Base-by-base conservation (phyloP, 2,329 filamentous ascomycete species). In the Exutisphaerella laricina region DNA sequence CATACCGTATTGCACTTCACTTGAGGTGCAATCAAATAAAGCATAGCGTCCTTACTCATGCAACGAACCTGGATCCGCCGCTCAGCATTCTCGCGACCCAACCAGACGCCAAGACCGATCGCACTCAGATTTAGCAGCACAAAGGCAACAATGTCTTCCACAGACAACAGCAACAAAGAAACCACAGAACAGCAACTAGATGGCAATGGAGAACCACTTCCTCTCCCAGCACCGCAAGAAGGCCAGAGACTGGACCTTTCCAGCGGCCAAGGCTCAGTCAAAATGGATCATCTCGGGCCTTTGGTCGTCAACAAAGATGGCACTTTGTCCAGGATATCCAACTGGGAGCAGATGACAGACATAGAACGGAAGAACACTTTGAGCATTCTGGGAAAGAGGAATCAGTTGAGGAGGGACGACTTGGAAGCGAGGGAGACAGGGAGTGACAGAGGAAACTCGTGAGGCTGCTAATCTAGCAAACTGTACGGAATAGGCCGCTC, bases 231-330 rank as follows among this genome's bases (percentile, higher is more conserved):
- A 1, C 42, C 54, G 3, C 49, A 58, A 1, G 44, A 32, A 25
- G 35, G 42, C 53, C 72, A 41, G 6, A 53, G 56, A 40, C 54
- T 68, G 32, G 58, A 65, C 39, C 56, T 68, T 40, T 57, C 56
- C 41, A 57, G 47, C 28, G 60, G 58, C 4, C 48, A 54, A 35
- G 59, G 55, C 10, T 60, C 61, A 1, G 71, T 84, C 31, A 77
- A 73, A 37, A 73, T 88, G 6, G 82, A 86, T 58, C 73, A 78
- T 48, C 68, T 88, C 17, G 84, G 85, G 0, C 85, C 85, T 1
- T 70, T 88, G 55, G 83, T 89, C 1, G 79, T 88, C 41, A 84
- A 87, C 61, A 69, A 71, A 48, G 82, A 89, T 62, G 85, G 85
- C 14, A 80, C 80, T 6, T 63, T 88, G 53, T 80, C 79, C 43